Evolutionary conservation across 2,329 filamentous ascomycete species (phyloP).

Genomic region (Cladophialophora chaetospira): DNA sequence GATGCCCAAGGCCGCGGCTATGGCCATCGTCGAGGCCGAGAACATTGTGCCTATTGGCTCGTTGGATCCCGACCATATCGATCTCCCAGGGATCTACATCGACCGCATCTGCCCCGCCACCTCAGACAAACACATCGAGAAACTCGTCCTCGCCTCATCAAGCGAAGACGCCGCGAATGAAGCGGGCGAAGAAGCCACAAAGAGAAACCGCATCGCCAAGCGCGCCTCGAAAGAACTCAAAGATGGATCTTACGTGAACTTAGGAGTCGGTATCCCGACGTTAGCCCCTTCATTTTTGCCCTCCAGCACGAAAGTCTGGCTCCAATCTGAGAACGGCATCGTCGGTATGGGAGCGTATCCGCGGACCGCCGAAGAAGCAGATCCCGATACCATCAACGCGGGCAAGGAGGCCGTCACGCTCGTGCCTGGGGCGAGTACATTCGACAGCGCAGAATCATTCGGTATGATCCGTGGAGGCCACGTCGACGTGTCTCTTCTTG

Average conservation of each 20-base stretch:
- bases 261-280: constrained; percentile 81
- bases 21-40: constrained; percentile 83
- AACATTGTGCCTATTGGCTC: constrained; percentile 75
- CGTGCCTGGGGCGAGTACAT: constrained; percentile 72
- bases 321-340: constrained; percentile 86
- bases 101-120: constrained; percentile 77
- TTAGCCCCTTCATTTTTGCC: constrained; percentile 76
- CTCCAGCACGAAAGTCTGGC: constrained; percentile 69
- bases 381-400: constrained; percentile 80
- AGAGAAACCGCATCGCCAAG: constrained; percentile 71
- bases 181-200: constrained; percentile 52
- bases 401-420: constrained; percentile 87
- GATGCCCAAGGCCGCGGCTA: constrained; percentile 77
- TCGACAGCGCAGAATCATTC: constrained; percentile 80
- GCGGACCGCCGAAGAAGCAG: constrained; percentile 67
- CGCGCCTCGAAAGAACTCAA: constrained; percentile 79
- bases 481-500: constrained; percentile 80
- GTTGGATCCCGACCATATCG: constrained; percentile 72
- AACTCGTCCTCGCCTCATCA: constrained; percentile 43
- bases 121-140: constrained; percentile 72
- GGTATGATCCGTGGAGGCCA: constrained; percentile 85
- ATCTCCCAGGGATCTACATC: constrained; percentile 80
- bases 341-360: constrained; percentile 82
- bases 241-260: constrained; percentile 76
- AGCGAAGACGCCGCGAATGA: constrained; percentile 43